Base-by-base conservation (phyloP, 495 filamentous ascomycete genomes). In the Penicillium coprophilum region DNA sequence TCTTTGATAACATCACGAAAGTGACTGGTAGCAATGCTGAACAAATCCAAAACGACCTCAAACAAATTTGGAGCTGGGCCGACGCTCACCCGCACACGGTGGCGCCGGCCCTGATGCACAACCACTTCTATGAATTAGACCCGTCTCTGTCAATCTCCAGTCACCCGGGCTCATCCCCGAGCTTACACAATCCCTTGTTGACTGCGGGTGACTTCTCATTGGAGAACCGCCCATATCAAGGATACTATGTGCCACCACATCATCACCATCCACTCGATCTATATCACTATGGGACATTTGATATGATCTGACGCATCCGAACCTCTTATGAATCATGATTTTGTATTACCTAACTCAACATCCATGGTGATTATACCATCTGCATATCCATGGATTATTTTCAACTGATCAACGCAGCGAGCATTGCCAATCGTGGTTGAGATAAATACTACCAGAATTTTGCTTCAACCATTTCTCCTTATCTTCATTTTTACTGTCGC, bases 21-120 rank as follows among this genome's bases (percentile, higher is more conserved):
- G 85, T 91, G 58, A 90, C 88, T 0, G 89, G 88, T 40, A 96
- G 90, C 90, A 82, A 79, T 43, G 74, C 92, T 27, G 82, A 81
- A 6, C 84, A 85, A 54, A 70, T 94, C 40, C 78, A 85, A 58
- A 77, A 80, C 9, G 85, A 87, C 34, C 78, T 98, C 36, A 88
- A 83, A 63, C 80, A 79, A 52, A 82, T 77, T 50, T 97, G 94
- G 94, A 84, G 87, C 24, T 92, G 90, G 90, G 76, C 75, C 46
- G 61, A 66, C 21, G 54, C 66, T 10, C 70, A 69, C 17, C 57
- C 58, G 46, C 55, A 67, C 45, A 71, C 64, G 9, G 36, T 66
- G 47, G 50, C 57, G 30, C 66, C 66, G 11, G 30, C 53, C 6
- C 60, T 64, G 20, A 64, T 69, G 61, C 61, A 69, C 27, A 62